Conservation (phyloP, 306 rosid species). For the Prunus padus region DNA sequence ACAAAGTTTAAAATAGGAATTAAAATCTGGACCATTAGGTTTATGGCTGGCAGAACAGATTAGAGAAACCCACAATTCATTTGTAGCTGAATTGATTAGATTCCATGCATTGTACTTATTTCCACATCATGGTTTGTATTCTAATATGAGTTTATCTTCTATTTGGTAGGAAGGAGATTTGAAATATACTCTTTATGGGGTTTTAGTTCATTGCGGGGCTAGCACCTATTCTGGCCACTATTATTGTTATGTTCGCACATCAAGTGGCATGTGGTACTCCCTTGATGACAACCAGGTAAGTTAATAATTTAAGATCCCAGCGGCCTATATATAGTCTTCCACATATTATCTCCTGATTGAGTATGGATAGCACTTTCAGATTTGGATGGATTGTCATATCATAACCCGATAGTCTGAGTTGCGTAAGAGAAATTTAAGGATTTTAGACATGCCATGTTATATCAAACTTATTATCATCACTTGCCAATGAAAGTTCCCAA, state of each 20-base stretch:
- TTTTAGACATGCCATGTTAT: background rate
- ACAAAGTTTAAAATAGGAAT: background rate
- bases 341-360: background rate
- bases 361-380: background rate
- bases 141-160: slow-evolving; percentile 13
- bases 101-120: background rate
- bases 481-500: background rate
- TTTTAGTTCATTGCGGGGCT: slow-evolving; percentile 82
- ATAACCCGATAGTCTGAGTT: background rate
- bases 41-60: background rate
- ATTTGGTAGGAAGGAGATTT: slow-evolving; percentile 64
- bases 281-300: slow-evolving; percentile 86
- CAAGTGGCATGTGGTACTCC: slow-evolving; percentile 89
- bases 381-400: background rate
- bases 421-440: background rate
- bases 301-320: background rate
- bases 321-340: background rate
- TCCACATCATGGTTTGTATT: slow-evolving; percentile 3
- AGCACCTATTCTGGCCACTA: slow-evolving; percentile 93
- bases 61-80: background rate
- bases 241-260: slow-evolving; percentile 88
- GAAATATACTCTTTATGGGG: slow-evolving; percentile 93
- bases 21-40: slow-evolving; percentile 1
- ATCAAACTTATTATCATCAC: background rate
- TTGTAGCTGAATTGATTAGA: background rate